Conservation (phyloP, 2,329 filamentous ascomycete species). For the Sarocladium brachiariae region DNA sequence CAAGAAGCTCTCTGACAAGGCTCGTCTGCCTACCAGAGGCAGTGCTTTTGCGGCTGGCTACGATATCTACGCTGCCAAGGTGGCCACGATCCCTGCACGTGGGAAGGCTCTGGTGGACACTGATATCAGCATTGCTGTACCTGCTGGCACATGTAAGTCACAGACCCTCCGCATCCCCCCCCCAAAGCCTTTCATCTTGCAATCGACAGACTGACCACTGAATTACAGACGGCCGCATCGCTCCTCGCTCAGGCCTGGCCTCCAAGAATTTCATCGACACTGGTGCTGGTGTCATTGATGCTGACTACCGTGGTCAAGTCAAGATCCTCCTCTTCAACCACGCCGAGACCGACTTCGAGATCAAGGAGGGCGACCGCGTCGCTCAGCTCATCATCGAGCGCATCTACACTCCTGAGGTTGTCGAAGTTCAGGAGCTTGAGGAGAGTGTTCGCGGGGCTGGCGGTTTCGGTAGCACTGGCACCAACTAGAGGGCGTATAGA, state of each 20-base stretch:
- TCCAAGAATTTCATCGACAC: conserved; percentile 95
- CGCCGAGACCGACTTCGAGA: conserved; percentile 68
- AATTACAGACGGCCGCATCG: conserved; percentile 71
- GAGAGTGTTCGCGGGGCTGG: conserved; percentile 86
- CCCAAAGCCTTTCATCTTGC: background rate
- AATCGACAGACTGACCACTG: background rate
- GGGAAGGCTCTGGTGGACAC: conserved; percentile 86
- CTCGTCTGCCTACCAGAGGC: conserved; percentile 78
- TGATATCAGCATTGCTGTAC: conserved; percentile 85
- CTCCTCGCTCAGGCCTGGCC: conserved; percentile 84
- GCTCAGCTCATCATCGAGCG: conserved; percentile 92
- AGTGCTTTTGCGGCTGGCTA: conserved; percentile 89
- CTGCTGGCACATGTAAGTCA: conserved; percentile 77
- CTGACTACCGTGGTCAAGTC: conserved; percentile 90
- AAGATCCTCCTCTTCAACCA: conserved; percentile 96
- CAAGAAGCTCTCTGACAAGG: conserved; percentile 78
- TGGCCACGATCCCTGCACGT: conserved; percentile 68
- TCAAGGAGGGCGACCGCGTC: conserved; percentile 82
- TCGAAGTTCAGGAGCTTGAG: conserved; percentile 82
- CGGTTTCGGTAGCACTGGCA: conserved; percentile 84
- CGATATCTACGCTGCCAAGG: conserved; percentile 77
- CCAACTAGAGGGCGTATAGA: conserved; percentile 5
- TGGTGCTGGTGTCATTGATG: conserved; percentile 93
- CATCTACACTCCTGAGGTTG: conserved; percentile 86
- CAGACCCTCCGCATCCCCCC: background rate